These are phyloP conservation scores for Toxoplasma gondii DNA, from an alignment of 169 alveolate species.

Conservation along the genomic window DNA sequence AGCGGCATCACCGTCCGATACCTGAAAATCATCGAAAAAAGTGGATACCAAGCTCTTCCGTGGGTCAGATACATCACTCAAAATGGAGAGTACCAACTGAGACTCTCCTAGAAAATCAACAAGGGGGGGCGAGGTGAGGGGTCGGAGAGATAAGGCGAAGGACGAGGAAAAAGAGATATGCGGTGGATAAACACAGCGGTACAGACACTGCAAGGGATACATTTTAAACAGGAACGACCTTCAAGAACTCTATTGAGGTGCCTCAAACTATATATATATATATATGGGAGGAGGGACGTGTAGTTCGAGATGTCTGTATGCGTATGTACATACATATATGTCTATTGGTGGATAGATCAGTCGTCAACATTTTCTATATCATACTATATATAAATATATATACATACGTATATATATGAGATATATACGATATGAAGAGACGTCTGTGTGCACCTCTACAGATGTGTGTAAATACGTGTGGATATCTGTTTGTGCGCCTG, in stretches of 20 bases:
- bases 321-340: not conserved
- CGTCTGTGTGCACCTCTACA: not conserved
- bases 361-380: not conserved
- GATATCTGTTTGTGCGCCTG: no score
- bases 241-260: no score
- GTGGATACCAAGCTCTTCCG: constrained; percentile 96
- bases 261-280: not conserved
- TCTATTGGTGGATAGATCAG: not conserved
- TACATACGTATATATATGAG: not conserved
- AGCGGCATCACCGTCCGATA: constrained; percentile 96
- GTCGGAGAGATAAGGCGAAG: not conserved
- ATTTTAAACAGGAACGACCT: no score
- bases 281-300: not conserved
- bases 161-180: not conserved
- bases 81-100: constrained; percentile 98
- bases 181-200: not conserved
- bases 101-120: constrained; percentile 86
- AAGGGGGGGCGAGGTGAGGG: no score
- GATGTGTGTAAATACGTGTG: not conserved
- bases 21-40: constrained; percentile 96
- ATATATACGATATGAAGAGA: not conserved
- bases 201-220: no score
- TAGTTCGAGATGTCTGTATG: not conserved
- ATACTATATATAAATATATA: not conserved
- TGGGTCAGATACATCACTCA: constrained; percentile 99